These are phyloP conservation scores for Friedmanniomyces simplex DNA, from an alignment of 495 filamentous ascomycete genomes.

Conservation along the genomic window DNA sequence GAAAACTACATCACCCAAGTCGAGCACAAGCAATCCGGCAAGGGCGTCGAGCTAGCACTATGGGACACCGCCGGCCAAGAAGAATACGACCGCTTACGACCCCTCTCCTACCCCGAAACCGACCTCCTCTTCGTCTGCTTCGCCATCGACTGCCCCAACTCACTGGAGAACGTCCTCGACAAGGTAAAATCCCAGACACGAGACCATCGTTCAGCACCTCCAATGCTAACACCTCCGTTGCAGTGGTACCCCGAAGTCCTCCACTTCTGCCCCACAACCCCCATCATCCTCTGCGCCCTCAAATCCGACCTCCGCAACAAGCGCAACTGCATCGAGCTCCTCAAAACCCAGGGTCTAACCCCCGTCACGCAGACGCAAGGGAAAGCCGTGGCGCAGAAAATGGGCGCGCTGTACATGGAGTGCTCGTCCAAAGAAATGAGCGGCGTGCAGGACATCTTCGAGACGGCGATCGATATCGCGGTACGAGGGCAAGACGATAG, in stretches of 20 bases:
- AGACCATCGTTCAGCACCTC: neutral
- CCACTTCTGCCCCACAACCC: conserved; percentile 96
- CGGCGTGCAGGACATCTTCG: conserved; percentile 92
- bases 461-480: conserved; percentile 75
- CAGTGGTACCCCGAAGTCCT: conserved; percentile 99
- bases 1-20: conserved; percentile 99
- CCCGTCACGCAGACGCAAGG: conserved; percentile 90
- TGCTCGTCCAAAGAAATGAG: conserved; percentile 96
- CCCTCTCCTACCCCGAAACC: conserved; percentile 94
- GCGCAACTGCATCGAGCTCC: conserved; percentile 90
- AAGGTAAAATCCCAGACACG: conserved; percentile 51
- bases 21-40: conserved; percentile 71
- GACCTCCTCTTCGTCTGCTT: conserved; percentile 98
- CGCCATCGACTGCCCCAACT: conserved; percentile 97
- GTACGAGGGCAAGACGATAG: conserved; percentile 51
- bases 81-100: conserved; percentile 92
- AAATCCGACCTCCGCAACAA: conserved; percentile 95
- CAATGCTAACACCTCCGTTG: conserved; percentile 16
- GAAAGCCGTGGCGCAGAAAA: conserved; percentile 70
- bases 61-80: conserved; percentile 99
- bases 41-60: conserved; percentile 88
- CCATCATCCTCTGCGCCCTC: conserved; percentile 85
- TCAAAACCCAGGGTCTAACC: conserved; percentile 93
- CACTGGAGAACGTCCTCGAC: conserved; percentile 95
- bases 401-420: conserved; percentile 92